A percentile compares a stretch with the other conserved stretches of the same genome.
These are phyloP conservation scores for Trichosporon inkin DNA, from an alignment of 1,284 basidiomycete genomes.

Conservation along the genomic window DNA sequence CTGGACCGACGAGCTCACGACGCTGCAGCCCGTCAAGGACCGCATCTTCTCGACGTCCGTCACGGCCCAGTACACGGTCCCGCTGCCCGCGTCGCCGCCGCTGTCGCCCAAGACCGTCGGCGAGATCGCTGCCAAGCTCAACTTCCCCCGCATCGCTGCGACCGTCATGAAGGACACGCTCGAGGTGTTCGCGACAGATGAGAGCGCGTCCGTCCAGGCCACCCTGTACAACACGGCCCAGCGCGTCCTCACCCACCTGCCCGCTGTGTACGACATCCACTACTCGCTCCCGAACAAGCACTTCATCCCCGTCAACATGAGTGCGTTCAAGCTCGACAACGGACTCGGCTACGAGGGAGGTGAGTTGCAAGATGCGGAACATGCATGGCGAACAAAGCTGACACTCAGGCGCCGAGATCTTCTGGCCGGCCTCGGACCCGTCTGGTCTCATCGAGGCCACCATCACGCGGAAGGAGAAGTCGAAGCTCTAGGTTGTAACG, in stretches of 20 bases:
- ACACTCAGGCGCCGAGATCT: conserved; percentile 61
- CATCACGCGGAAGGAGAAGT: conserved; percentile 47
- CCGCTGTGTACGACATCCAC: conserved; percentile 59
- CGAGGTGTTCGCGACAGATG: conserved; percentile 76
- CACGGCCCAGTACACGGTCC: conserved; percentile 66
- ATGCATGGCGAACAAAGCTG: no score
- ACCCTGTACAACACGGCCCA: conserved; percentile 87
- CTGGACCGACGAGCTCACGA: conserved; percentile 81
- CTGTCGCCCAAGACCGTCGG: conserved; percentile 54
- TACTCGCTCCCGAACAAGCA: conserved; percentile 92
- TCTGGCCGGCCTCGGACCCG: conserved; percentile 71
- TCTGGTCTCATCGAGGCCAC: conserved; percentile 53
- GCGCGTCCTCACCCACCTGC: conserved; percentile 64
- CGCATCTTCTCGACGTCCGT: conserved; percentile 84
- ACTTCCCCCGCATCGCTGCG: conserved; percentile 56
- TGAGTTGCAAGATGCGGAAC: no score
- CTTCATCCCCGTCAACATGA: conserved; percentile 59
- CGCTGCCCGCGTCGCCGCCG: conserved; percentile 52
- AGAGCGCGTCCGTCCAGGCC: conserved; percentile 90
- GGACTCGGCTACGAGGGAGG: conserved; percentile 55
- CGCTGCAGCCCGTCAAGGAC: conserved; percentile 60
- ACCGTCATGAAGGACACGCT: conserved; percentile 66
- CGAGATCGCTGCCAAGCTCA: conserved; percentile 59
- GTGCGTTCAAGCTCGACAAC: conserved; percentile 53
- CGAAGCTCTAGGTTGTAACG: conserved; percentile 15